These are phyloP conservation scores for Teunomyces gatunensis DNA, from an alignment of 805 yeast genomes.

Conservation along the genomic window DNA sequence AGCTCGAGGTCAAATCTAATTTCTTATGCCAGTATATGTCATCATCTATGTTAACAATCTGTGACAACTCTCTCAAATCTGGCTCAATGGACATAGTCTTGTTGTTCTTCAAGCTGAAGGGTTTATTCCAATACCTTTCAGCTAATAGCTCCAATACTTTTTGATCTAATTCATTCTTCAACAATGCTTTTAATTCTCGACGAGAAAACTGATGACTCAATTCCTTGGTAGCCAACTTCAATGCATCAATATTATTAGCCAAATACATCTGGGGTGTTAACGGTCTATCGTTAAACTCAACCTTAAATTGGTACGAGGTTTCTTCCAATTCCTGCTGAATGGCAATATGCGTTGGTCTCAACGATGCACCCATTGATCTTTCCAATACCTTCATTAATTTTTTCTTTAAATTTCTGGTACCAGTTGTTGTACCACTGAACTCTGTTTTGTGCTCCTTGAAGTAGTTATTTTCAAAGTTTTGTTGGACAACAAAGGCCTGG, in stretches of 20 bases:
- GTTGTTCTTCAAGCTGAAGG: conserved; percentile 26
- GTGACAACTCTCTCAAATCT: conserved; percentile 53
- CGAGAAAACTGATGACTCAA: conserved; percentile 80
- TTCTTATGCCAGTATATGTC: conserved; percentile 86
- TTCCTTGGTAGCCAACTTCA: conserved; percentile 85
- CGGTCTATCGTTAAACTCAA: conserved; percentile 92
- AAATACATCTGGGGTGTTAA: conserved; percentile 92
- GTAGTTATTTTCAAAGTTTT: conserved; percentile 53
- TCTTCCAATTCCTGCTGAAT: conserved; percentile 93
- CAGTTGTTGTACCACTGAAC: conserved; percentile 64
- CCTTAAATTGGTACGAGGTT: conserved; percentile 87
- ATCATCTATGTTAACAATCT: conserved; percentile 48
- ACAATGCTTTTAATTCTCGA: conserved; percentile 71
- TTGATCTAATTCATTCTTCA: conserved; percentile 86
- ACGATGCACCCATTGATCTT: conserved; percentile 82
- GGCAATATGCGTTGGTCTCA: conserved; percentile 81
- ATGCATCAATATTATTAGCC: conserved; percentile 84
- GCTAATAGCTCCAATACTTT: conserved; percentile 84
- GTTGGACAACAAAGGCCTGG: conserved; percentile 66
- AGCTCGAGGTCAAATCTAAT: conserved; percentile 77
- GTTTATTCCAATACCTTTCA: conserved; percentile 86
- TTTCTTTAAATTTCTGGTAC: conserved; percentile 71
- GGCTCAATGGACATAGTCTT: conserved; percentile 39
- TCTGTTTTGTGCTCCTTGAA: conserved; percentile 62
- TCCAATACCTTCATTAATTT: conserved; percentile 86